These are phyloP conservation scores for Cyclaneusma minus DNA, from an alignment of 2,329 filamentous ascomycete species.

Conservation along the genomic window DNA sequence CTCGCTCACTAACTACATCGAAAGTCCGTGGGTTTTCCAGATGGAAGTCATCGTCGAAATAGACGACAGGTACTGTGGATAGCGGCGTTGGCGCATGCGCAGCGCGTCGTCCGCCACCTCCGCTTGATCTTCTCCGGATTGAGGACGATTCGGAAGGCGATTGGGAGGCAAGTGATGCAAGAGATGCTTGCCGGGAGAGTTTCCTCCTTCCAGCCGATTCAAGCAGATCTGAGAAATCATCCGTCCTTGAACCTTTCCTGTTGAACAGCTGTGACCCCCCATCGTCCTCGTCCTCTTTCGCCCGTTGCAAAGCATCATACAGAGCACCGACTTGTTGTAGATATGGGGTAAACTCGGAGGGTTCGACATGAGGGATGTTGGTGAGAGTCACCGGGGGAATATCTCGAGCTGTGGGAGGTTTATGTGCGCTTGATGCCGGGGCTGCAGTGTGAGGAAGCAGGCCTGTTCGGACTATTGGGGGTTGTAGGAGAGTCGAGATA, in stretches of 20 bases:
- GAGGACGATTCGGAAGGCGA: conserved; percentile 13
- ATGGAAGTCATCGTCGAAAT: conserved; percentile 90
- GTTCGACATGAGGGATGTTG: conserved; percentile 70
- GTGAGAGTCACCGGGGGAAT: conserved; percentile 88
- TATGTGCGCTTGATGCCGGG: conserved; percentile 55
- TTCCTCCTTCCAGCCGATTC: conserved; percentile 13
- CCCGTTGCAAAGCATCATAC: conserved; percentile 76
- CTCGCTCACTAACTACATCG: conserved; percentile 89
- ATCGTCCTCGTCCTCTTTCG: conserved; percentile 64
- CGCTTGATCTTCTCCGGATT: conserved; percentile 32
- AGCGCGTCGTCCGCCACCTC: conserved; percentile 35
- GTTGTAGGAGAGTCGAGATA: conserved; percentile 85
- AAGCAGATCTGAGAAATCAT: conserved; percentile 24
- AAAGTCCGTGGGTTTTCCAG: conserved; percentile 93
- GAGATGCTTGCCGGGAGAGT: conserved; percentile 23
- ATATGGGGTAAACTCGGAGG: conserved; percentile 70
- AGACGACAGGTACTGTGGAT: conserved; percentile 82
- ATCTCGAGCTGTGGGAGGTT: conserved; percentile 70
- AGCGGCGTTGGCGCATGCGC: conserved; percentile 67
- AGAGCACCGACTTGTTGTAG: conserved; percentile 70
- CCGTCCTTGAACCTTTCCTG: conserved; percentile 18
- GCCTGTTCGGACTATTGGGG: conserved; percentile 78
- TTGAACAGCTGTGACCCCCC: conserved; percentile 20
- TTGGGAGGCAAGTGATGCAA: conserved; percentile 22
- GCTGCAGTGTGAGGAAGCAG: conserved; percentile 64